Evolutionary conservation across 495 filamentous ascomycete genomes (phyloP).

Genomic region (Evernia prunastri): DNA sequence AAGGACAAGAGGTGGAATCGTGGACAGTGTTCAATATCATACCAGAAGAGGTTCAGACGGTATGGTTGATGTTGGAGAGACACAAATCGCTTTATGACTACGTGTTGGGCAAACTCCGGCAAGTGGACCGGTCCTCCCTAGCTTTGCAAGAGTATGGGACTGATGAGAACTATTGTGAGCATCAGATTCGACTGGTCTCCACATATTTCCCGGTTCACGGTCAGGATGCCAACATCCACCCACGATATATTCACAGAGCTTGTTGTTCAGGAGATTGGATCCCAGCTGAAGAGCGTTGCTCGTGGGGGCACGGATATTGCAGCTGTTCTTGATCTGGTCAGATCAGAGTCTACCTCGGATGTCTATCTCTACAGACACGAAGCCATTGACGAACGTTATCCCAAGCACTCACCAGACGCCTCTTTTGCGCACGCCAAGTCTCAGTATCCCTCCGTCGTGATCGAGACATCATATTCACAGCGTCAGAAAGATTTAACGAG

Average conservation of each 20-base stretch:
- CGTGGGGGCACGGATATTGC: background rate
- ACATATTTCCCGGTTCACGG: background rate
- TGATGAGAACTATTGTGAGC: background rate
- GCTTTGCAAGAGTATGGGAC: background rate
- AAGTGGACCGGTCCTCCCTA: background rate
- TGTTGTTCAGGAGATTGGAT: background rate
- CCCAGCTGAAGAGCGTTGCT: background rate
- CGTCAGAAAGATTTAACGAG: background rate
- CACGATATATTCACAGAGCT: background rate
- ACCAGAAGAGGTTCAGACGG: background rate
- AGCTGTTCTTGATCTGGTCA: background rate
- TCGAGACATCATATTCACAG: slow-evolving; percentile 1
- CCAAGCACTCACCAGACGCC: background rate
- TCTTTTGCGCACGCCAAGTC: background rate
- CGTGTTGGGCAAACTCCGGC: background rate
- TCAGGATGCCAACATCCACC: background rate
- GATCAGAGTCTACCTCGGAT: background rate
- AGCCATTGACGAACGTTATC: background rate
- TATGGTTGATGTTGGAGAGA: slow-evolving; percentile 6
- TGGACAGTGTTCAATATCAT: slow-evolving; percentile 2
- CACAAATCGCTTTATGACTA: background rate
- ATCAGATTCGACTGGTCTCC: slow-evolving; percentile 8
- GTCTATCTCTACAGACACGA: background rate
- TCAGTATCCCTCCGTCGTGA: slow-evolving; percentile 1
- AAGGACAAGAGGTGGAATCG: background rate